These are phyloP conservation scores for Crithidia mellificae DNA, from an alignment of 208 protist genomes.

Conservation along the genomic window DNA sequence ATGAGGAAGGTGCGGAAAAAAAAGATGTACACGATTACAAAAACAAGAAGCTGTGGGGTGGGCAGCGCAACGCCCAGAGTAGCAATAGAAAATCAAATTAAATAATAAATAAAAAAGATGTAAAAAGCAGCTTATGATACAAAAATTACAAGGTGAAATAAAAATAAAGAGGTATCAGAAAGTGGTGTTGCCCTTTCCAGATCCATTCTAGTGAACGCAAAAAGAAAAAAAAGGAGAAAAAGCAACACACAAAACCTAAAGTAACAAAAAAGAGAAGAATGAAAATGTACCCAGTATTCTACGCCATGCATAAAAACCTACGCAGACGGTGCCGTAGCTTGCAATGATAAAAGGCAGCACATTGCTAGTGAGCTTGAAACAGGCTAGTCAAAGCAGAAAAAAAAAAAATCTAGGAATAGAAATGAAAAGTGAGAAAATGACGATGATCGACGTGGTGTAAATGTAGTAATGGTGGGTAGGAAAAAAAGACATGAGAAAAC, in stretches of 20 bases:
- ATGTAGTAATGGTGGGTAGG: too few species aligned
- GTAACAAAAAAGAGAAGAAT: background rate
- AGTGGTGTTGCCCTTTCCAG: background rate
- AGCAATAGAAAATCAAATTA: too few species aligned
- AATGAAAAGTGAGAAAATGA: too few species aligned
- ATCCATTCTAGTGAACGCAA: background rate
- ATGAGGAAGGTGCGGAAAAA: too few species aligned
- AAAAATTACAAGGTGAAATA: background rate
- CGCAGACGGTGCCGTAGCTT: too few species aligned
- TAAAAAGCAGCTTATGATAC: background rate
- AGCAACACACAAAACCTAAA: too few species aligned
- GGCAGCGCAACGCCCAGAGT: too few species aligned
- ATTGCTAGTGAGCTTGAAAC: too few species aligned
- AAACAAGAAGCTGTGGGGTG: background rate
- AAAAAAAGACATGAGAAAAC: slow-evolving; percentile 6
- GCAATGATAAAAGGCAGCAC: too few species aligned
- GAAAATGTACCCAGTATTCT: background rate
- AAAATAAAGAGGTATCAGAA: background rate
- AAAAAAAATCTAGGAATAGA: too few species aligned
- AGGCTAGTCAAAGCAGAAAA: too few species aligned
- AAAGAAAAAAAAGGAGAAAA: background rate
- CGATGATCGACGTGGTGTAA: too few species aligned
- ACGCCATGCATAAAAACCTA: background rate
- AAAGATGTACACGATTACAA: background rate
- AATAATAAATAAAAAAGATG: background rate